phyloP scores from a whole-genome alignment of 306 rosid genomes.

The Fragaria vesca region DNA sequence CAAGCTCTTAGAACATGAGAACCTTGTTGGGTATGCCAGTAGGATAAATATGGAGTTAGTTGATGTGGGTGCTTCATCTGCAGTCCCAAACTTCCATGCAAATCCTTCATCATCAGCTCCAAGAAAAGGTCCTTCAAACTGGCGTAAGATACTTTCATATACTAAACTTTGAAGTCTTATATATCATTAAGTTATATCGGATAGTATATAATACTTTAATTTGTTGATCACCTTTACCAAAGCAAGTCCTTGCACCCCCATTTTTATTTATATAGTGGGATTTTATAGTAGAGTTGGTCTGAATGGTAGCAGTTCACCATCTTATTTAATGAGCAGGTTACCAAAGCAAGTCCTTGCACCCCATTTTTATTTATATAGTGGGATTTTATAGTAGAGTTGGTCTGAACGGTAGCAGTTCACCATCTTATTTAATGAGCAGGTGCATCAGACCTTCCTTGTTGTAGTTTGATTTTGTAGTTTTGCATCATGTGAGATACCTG shows the following conservation, averaged over 20 bases:
- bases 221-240: neutral
- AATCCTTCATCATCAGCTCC: conserved; percentile 57
- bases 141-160: conserved; percentile 57
- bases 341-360: neutral
- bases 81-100: conserved; percentile 41
- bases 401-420: neutral
- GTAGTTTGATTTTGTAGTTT: neutral
- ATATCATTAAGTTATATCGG: neutral
- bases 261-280: neutral
- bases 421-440: neutral
- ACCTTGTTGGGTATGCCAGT: conserved; percentile 70
- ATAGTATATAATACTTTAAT: neutral
- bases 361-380: neutral
- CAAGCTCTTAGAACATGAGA: conserved; percentile 66
- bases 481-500: neutral
- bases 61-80: conserved; percentile 49
- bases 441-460: neutral
- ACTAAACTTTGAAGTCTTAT: conserved; percentile 1
- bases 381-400: neutral
- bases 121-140: conserved; percentile 54
- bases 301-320: neutral
- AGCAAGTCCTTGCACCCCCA: neutral
- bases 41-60: conserved; percentile 49
- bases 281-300: neutral
- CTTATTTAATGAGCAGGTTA: neutral